These are phyloP conservation scores for Saksenaea oblongispora DNA, from an alignment of 371 early-diverging fungal genomes.

Conservation along the genomic window DNA sequence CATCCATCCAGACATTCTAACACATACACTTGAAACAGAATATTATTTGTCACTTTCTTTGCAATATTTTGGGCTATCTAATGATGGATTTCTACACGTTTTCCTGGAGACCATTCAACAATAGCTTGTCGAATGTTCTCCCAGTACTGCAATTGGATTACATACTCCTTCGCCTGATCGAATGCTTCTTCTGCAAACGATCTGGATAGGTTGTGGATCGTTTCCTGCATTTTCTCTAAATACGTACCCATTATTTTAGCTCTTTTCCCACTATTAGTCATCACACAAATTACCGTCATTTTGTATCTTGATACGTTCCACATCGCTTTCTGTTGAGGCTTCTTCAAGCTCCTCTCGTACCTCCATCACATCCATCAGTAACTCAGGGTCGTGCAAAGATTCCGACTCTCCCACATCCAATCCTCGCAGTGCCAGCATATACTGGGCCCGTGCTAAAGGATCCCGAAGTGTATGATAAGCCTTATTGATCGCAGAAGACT, in stretches of 20 bases:
- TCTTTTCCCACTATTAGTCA: not conserved
- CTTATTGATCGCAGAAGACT: constrained; percentile 85
- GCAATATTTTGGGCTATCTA: not conserved
- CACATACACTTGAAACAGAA: not conserved
- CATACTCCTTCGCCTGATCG: constrained; percentile 54
- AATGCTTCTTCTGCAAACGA: constrained; percentile 59
- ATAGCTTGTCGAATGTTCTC: constrained; percentile 62
- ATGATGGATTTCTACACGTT: constrained; percentile 7
- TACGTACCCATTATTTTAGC: not conserved
- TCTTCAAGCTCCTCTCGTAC: constrained; percentile 75
- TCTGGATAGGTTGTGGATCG: constrained; percentile 37
- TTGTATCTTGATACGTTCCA: not conserved
- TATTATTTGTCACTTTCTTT: not conserved
- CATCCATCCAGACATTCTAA: not conserved
- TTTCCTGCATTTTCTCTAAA: constrained; percentile 39
- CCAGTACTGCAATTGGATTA: constrained; percentile 74
- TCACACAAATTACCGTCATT: constrained; percentile 20
- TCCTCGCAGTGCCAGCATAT: constrained; percentile 69
- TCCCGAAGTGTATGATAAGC: constrained; percentile 81
- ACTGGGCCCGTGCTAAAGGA: constrained; percentile 80
- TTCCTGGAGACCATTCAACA: constrained; percentile 62
- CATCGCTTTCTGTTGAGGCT: constrained; percentile 32
- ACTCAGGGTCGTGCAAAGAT: constrained; percentile 67
- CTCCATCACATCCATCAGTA: constrained; percentile 85
- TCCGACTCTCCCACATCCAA: constrained; percentile 68